Evolutionary conservation across 108 stramenopile species (phyloP), one percentile per base, ranked within the genome.

Genomic region (Cyclotella cryptica): DNA sequence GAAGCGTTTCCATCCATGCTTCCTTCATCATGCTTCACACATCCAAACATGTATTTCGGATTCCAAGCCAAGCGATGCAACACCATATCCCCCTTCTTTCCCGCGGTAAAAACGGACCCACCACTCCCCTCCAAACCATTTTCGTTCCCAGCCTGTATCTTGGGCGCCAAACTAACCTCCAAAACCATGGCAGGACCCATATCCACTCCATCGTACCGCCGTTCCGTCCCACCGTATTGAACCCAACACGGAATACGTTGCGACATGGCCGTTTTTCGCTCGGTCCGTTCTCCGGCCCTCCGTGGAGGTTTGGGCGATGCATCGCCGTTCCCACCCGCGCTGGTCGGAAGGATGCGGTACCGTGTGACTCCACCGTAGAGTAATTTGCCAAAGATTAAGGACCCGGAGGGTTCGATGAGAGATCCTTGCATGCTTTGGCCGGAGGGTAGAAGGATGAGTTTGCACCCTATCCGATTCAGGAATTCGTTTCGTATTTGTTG

Each of bases 321-420:
- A 47, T 55, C 53, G 29, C 18, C 39, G 19, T 40, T 42, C 46
- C 27, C 51, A 21, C 39, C 62, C 22, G n/a, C 66, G 45, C 60
- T 68, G 17, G 66, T 69, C 8, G 83, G 76, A 21, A 84, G 47
- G 52, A 90, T 46, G 22, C 92, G 85, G 69, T 88, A 93, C n/a
- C 92, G 72, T 4, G 85, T 87, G 15, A 83, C 85, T 21, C 90
- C 93, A 35, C 90, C 93, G 66, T 86, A 96, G 19, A 97, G 72
- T 10, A 95, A 71, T 43, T 90, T 95, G 11, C 94, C 95, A 69
- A 93, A 90, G 12, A 90, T 88, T 40, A 92, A 81, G 7, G 89
- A 64, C 15, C 88, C 88, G 10, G 85, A 54, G 1, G 88, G 75
- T 46, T 87, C 81, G 10, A 44, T 18, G 12, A 80, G 59, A 2